These are phyloP conservation scores for Actinomortierella wolfii DNA, from an alignment of 371 early-diverging fungal genomes.

Conservation along the genomic window DNA sequence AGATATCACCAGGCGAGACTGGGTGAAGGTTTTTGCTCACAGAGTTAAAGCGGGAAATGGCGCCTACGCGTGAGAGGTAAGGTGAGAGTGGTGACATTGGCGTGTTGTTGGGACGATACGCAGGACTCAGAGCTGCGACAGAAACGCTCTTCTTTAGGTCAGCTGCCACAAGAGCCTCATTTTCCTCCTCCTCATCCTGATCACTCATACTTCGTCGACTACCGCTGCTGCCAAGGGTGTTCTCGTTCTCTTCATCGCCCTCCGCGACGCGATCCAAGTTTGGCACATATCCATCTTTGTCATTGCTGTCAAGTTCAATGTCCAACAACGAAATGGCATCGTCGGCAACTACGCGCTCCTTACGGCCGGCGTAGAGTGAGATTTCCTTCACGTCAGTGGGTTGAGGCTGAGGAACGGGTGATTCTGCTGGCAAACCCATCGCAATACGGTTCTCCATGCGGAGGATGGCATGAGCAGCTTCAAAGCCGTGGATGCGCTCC, in stretches of 20 bases:
- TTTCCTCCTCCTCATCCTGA: slow-evolving; percentile 19
- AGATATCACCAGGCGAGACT: slow-evolving; percentile 42
- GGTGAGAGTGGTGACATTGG: slow-evolving; percentile 11
- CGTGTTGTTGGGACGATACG: slow-evolving; percentile 4
- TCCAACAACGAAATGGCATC: slow-evolving; percentile 41
- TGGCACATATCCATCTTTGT: slow-evolving; percentile 20
- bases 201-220: too few relatives aligned
- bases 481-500: slow-evolving; percentile 37
- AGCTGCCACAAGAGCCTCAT: slow-evolving; percentile 22
- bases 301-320: slow-evolving; percentile 28
- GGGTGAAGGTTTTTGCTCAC: slow-evolving; percentile 34
- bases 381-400: slow-evolving; percentile 22
- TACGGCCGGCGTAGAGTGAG: slow-evolving; percentile 33
- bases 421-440: slow-evolving; percentile 42
- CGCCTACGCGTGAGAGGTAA: slow-evolving; percentile 26
- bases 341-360: slow-evolving; percentile 39
- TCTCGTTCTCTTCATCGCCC: slow-evolving; percentile 16
- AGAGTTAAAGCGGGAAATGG: slow-evolving; percentile 21
- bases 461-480: slow-evolving; percentile 31
- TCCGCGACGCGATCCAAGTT: slow-evolving; percentile 17
- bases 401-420: slow-evolving; percentile 9
- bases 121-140: slow-evolving; percentile 28
- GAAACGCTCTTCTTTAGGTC: slow-evolving; percentile 35
- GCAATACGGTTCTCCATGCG: slow-evolving; percentile 42
- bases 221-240: too few relatives aligned